Evolutionary conservation across 2,329 filamentous ascomycete genomes (phyloP).

Genomic region (Fusarium chlamydosporum): DNA sequence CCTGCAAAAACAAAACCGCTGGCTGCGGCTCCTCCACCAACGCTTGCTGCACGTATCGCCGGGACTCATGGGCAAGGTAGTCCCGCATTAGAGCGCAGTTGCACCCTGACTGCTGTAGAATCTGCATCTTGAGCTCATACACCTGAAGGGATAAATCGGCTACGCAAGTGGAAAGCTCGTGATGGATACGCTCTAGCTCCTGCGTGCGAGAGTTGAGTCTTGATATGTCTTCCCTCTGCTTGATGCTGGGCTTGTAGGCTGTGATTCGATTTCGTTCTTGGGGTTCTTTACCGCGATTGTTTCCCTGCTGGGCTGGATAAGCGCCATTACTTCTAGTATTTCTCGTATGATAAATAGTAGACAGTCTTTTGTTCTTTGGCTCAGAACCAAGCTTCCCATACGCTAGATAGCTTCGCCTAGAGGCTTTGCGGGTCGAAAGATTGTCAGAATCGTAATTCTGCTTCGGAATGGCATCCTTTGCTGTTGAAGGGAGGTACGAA

Average conservation of each 20-base stretch:
- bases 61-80: not conserved
- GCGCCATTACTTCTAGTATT: not conserved
- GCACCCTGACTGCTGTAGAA: constrained; percentile 1
- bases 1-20: not conserved
- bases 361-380: not conserved
- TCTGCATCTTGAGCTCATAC: constrained; percentile 3
- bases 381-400: not conserved
- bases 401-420: not conserved
- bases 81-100: constrained; percentile 3
- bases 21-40: not conserved
- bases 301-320: not conserved
- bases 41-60: not conserved
- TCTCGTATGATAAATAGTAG: not conserved
- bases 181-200: not conserved
- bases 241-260: not conserved
- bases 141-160: constrained; percentile 1
- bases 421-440: not conserved
- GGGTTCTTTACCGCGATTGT: not conserved
- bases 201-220: not conserved
- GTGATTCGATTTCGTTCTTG: not conserved
- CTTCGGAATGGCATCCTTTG: not conserved
- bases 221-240: constrained; percentile 1
- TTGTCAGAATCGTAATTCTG: not conserved
- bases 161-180: not conserved
- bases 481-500: not conserved